These are phyloP conservation scores for Ceratobasidium sp. DNA, from an alignment of 1,284 basidiomycete genomes.

Conservation along the genomic window DNA sequence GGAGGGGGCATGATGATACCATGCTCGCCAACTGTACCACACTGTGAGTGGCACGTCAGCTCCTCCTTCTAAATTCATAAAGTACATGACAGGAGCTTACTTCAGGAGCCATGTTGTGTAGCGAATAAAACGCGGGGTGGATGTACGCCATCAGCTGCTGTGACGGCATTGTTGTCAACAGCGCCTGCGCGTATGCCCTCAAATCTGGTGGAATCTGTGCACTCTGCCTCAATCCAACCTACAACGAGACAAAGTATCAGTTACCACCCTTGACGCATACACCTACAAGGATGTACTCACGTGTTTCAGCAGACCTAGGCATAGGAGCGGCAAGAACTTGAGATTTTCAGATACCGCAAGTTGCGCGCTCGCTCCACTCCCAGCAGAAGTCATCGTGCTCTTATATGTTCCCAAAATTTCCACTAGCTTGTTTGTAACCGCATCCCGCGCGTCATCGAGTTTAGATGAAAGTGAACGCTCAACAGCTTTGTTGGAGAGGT, in stretches of 20 bases:
- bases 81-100: too few species aligned
- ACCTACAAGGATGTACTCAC: too few species aligned
- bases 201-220: slow-evolving; percentile 96
- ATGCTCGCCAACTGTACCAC: slow-evolving; percentile 79
- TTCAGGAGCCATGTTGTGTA: slow-evolving; percentile 97
- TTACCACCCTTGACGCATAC: too few species aligned
- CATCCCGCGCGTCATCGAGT: slow-evolving; percentile 93
- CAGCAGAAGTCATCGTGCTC: slow-evolving; percentile 94
- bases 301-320: slow-evolving; percentile 93
- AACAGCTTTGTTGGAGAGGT: slow-evolving; percentile 96
- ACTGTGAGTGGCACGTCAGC: too few species aligned
- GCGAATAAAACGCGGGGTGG: slow-evolving; percentile 93
- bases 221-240: slow-evolving; percentile 94
- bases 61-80: too few species aligned
- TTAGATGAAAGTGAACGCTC: slow-evolving; percentile 91
- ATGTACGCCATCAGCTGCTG: slow-evolving; percentile 94
- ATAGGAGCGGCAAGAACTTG: slow-evolving; percentile 91
- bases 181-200: slow-evolving; percentile 91
- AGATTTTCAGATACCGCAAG: slow-evolving; percentile 92
- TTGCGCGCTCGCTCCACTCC: slow-evolving; percentile 93
- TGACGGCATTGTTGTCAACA: slow-evolving; percentile 91
- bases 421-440: slow-evolving; percentile 89
- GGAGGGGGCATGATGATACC: slow-evolving; percentile 86
- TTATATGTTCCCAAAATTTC: slow-evolving; percentile 95
- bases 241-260: slow-evolving; percentile 31